A percentile compares a stretch with the other conserved stretches of the same genome.
Evolutionary conservation across 75 land plant genomes (phyloP).

Genomic region (Larix kaempferi): DNA sequence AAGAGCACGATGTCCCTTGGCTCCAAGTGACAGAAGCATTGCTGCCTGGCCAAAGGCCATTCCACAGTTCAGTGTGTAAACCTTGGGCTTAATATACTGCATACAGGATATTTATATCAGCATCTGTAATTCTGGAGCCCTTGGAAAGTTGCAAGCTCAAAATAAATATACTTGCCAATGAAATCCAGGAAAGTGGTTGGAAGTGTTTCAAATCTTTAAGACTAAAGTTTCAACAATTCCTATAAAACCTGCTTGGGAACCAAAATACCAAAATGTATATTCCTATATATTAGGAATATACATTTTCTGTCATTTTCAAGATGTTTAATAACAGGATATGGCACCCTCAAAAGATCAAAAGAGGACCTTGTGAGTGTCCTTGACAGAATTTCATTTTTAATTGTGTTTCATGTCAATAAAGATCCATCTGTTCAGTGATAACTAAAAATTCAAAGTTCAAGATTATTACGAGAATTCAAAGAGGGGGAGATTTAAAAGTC

Average conservation of each 20-base stretch:
- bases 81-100: conserved; percentile 63
- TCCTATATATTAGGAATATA: not conserved
- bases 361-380: not conserved
- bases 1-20: conserved; percentile 78
- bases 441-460: too few species aligned
- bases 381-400: not conserved
- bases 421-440: too few species aligned
- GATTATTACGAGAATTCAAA: too few species aligned
- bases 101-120: conserved; percentile 5
- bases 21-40: conserved; percentile 80
- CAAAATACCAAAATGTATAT: not conserved
- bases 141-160: not conserved
- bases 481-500: too few species aligned
- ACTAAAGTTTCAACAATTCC: not conserved
- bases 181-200: not conserved
- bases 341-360: not conserved
- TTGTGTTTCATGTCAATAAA: not conserved
- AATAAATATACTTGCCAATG: not conserved
- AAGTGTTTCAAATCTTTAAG: not conserved
- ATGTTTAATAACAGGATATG: not conserved
- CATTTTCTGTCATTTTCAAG: not conserved
- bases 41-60: conserved; percentile 95
- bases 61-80: conserved; percentile 80
- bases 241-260: not conserved
- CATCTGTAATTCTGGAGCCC: not conserved